phyloP scores from a whole-genome alignment of 2,329 filamentous ascomycete species.

The Akanthomyces lecanii region DNA sequence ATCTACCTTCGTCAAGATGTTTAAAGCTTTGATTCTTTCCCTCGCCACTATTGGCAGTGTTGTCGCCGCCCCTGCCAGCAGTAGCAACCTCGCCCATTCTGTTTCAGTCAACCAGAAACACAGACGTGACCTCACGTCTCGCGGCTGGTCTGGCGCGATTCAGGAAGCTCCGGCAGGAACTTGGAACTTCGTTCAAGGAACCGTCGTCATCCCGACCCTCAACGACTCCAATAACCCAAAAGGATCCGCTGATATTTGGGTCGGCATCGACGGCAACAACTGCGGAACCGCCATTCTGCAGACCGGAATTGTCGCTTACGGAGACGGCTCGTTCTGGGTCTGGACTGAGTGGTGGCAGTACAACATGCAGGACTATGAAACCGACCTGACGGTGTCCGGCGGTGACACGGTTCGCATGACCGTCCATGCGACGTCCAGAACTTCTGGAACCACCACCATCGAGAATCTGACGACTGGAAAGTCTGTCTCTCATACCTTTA shows the following conservation, averaged over 20 bases:
- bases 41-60: too few species aligned
- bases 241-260: constrained; percentile 32
- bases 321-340: constrained; percentile 30
- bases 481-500: constrained; percentile 47
- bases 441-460: constrained; percentile 20
- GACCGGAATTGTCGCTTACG: constrained; percentile 36
- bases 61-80: neutral
- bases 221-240: neutral
- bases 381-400: constrained; percentile 20
- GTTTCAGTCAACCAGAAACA: neutral
- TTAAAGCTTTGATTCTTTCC: too few species aligned
- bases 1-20: neutral
- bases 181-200: neutral
- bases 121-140: neutral
- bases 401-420: constrained; percentile 24
- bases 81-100: neutral
- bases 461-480: constrained; percentile 48
- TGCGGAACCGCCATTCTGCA: constrained; percentile 34
- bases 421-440: constrained; percentile 22
- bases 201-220: neutral
- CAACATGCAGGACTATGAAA: constrained; percentile 31
- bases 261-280: constrained; percentile 39
- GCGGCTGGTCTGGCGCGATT: neutral
- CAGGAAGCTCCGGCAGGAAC: neutral
- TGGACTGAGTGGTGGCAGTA: constrained; percentile 39